Base-by-base conservation (phyloP, 139 green algal species). In the Eudorina sp. region DNA sequence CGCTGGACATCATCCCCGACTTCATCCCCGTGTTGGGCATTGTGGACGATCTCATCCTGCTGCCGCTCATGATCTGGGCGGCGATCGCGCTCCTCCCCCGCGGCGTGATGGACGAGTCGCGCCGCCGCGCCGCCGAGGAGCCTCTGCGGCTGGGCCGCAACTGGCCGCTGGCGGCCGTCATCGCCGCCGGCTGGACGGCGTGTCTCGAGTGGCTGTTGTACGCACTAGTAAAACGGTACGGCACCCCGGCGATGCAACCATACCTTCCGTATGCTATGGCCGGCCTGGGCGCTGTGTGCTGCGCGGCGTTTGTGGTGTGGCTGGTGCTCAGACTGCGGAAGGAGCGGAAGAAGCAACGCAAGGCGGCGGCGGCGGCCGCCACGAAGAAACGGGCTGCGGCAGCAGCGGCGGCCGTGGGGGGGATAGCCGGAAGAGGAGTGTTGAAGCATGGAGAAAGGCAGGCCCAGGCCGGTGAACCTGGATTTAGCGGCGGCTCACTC, bases 1-100 rank as follows among this genome's bases (percentile, higher is more conserved):
- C 93, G 0, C 41, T 96, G 21, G 93, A 96, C 84, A 84, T 96
- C 21, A 93, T 96, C 0, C 93, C 94, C 0, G 94, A 96, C 83
- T 94, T 95, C 70, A 96, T 96, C 4, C 93, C 94, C 2, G 60
- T 90, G 43, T 58, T 92, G 31, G 85, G 82, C 16, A 68, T 89
- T 13, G 21, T 91, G 0, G 93, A 96, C 83, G 93, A 96, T 53
- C 86, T 96, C 43, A 41, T 96, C 21, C 81, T 96, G 31, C 89
- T 96, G 85, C 92, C 92, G 0, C 70, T 80, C 13, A 72, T 92
- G 53, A 89, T 93, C 29, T 89, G 82, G 77, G 51, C 90, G 36
- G 53, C 77, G 19, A 81, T 92, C 31, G 75, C 84, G 45, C 53
- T 93, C 14, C 89, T 94, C n/a, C 92, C 92, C 0, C 41, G 46